Percentiles rank a stretch among this genome's conserved stretches.
Evolutionary conservation across 1,139 yeast genomes (phyloP).

Genomic region (Sugiyamaella xylanicola): DNA sequence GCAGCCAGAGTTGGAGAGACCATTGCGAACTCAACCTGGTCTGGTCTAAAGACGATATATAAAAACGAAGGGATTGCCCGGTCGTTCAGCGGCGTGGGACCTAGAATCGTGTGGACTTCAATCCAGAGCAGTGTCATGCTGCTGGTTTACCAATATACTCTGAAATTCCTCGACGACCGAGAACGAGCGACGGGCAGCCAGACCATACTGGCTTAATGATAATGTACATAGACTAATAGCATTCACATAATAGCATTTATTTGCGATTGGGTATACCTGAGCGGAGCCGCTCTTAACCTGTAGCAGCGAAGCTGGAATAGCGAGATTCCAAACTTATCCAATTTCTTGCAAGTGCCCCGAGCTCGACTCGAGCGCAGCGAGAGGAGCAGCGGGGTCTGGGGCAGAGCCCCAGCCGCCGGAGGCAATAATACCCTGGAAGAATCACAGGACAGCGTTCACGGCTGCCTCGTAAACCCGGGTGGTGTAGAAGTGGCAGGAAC

Average conservation of each 20-base stretch:
- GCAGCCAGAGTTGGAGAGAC: constrained; percentile 24
- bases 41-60: constrained; percentile 68
- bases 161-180: constrained; percentile 27
- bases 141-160: constrained; percentile 65
- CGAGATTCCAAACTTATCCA: too few species aligned
- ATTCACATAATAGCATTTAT: too few species aligned
- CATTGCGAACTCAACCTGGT: constrained; percentile 56
- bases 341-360: too few species aligned
- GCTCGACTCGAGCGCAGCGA: background rate
- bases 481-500: too few species aligned
- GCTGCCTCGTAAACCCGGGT: too few species aligned
- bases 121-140: constrained; percentile 95
- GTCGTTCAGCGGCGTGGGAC: constrained; percentile 92
- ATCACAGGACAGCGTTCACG: too few species aligned
- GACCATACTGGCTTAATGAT: constrained; percentile 1
- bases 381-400: background rate
- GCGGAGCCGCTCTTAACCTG: too few species aligned
- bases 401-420: background rate
- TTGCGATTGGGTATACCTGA: too few species aligned
- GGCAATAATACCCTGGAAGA: too few species aligned
- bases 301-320: too few species aligned
- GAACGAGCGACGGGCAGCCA: background rate
- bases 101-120: constrained; percentile 95
- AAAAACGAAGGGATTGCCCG: constrained; percentile 76
- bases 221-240: constrained; percentile 5